Base-by-base conservation (phyloP, 1,139 yeast species). In the Kodamaea ohmeri region DNA sequence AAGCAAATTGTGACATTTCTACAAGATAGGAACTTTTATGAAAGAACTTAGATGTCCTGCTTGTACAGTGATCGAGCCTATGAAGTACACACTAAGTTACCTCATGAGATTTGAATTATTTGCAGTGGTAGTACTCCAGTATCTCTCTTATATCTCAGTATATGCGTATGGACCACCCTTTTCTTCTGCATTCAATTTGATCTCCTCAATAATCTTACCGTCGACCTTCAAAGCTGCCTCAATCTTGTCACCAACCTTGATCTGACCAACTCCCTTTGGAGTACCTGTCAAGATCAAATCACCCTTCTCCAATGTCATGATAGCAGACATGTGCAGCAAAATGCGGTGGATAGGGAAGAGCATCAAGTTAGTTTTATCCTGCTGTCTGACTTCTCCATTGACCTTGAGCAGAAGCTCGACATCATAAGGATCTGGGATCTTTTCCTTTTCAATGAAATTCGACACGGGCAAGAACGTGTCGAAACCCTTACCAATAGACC, bases 401-500 rank as follows among this genome's bases (percentile, higher is more conserved):
- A 92, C 80, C 12, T 69, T 66, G 44, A 94, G 76, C 37, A 67
- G 65, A 56, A 92, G 71, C 40, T 75, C 75, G 8, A 80, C 90
- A 36, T 82, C 73, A 53, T 86, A 80, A 2, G 95, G 94, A 51
- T 86, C 88, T 3, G 83, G 74, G 43, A 89, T 78, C 46, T 71
- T 60, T 2, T 60, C 61, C 55, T 84, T 84, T 9, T 90, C 76
- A 41, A 92, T 82, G 49, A 80, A 78, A 19, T 68, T 62, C 6
- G 95, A 82, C 16, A 92, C 63, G 1, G 98, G 98, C 56, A 87
- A 71, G 60, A 92, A 92, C 0, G 98, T 92, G 57, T 92, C 98
- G 58, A 89, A 92, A 0, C 98, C 98, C 60, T 92, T 94, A 27
- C 94, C 96, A 50, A 90, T 87, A 4, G 94, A 67, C 99, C 99